These are phyloP conservation scores for Diaporthe amygdali DNA, from an alignment of 2,329 filamentous ascomycete species.

Conservation along the genomic window DNA sequence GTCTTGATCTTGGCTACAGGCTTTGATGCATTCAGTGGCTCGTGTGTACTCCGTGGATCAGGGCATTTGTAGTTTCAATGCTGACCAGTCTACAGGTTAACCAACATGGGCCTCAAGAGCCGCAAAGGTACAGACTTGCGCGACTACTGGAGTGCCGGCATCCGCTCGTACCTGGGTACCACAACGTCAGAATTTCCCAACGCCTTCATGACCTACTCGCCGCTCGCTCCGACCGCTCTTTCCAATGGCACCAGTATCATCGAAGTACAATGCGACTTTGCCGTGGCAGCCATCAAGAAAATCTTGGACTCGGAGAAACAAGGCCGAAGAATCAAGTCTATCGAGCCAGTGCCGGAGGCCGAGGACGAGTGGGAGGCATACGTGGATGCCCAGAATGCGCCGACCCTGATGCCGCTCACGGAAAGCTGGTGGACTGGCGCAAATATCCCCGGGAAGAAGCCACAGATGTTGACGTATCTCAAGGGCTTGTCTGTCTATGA, in stretches of 20 bases:
- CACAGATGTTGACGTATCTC: conserved; percentile 15
- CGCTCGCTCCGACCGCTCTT: neutral
- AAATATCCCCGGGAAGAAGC: conserved; percentile 5
- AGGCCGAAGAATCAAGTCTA: conserved; percentile 8
- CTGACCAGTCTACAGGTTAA: neutral
- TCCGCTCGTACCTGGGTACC: conserved; percentile 4
- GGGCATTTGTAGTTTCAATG: neutral
- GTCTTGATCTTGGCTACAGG: conserved; percentile 40
- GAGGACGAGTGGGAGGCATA: conserved; percentile 17
- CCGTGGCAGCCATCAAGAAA: conserved; percentile 9
- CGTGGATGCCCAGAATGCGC: conserved; percentile 12
- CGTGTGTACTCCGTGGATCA: neutral
- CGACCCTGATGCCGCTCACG: conserved; percentile 3
- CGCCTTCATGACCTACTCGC: conserved; percentile 13
- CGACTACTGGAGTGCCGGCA: neutral
- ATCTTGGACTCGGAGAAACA: neutral
- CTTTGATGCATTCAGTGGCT: conserved; percentile 40
- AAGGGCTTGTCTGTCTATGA: neutral
- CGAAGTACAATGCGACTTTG: conserved; percentile 9
- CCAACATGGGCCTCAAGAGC: conserved; percentile 17
- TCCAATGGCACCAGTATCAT: conserved; percentile 6
- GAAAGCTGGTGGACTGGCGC: conserved; percentile 20
- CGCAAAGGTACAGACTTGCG: neutral
- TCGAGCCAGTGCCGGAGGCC: neutral
- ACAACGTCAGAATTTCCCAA: conserved; percentile 6